Base-by-base conservation (phyloP, 2,329 filamentous ascomycete genomes). In the Colletotrichum caudatum region DNA sequence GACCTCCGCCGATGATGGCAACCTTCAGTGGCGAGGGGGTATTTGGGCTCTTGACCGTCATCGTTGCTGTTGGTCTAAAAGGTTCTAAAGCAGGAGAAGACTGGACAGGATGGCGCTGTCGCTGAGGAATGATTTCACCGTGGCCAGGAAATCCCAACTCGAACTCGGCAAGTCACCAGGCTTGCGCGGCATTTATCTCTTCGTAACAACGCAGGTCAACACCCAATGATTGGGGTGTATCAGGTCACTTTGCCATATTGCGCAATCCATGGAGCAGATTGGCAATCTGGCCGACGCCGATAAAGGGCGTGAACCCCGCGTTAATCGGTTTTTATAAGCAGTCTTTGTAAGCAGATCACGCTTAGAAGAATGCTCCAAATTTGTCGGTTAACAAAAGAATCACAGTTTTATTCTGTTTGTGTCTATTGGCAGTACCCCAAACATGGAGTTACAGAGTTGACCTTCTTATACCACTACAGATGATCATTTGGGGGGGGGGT, bases 1-100 rank as follows among this genome's bases (percentile, higher is more conserved):
- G 78, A 0, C 78, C 77, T 5, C 69, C 70, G 5, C 72, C 72
- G 16, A 74, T 73, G 79, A 82, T 80, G 44, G 70, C 72, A n/a
- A 74, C 1, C 2, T 73, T 74, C 18, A 73, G 44, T 1, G 41
- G 50, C 3, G 35, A n/a, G 6, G 41, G 33, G 8, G 16, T 14
- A 6, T 16, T 26, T 5, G 8, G n/a, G 41, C 56, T 50, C 23
- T 46, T 57, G 11, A 33, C 5, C 6, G 60, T 39, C 60, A 63
- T 63, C 14, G 60, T 54, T 4, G 8, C 23, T 20, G 29, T 23
- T 3, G 23, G 14, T 37, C 23, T 2, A 2, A 16, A 44, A 44
- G 4, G 2, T 5, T 54, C 1, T 3, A 33, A 54, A 23, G 18
- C n/a, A 9, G 29, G 2, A 20, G 16, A 20, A 11, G 26, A 54